These are phyloP conservation scores for Fraxinus nigra DNA, from an alignment of 305 asterid genomes.

Conservation along the genomic window DNA sequence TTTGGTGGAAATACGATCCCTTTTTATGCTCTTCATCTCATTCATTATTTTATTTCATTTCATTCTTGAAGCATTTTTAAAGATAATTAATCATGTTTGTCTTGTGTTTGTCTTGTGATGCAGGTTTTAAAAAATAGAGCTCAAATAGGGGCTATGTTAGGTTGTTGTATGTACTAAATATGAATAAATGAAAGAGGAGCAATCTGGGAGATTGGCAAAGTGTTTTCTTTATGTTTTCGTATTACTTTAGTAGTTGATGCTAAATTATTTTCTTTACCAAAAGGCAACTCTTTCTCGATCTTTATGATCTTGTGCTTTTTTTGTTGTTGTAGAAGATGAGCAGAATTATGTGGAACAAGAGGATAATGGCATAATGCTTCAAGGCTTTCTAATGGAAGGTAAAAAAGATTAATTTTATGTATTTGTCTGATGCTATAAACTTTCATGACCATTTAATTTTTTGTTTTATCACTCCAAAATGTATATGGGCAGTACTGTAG, in stretches of 20 bases:
- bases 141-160: not conserved
- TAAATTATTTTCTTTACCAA: not conserved
- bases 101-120: no score
- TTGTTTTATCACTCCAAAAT: not conserved
- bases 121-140: no score
- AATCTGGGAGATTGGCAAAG: not conserved
- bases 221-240: not conserved
- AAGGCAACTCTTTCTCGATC: not conserved
- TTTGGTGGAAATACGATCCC: no score
- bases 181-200: not conserved
- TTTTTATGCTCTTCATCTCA: no score
- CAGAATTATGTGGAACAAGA: slow-evolving; percentile 31
- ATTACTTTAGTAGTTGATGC: not conserved
- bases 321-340: slow-evolving; percentile 55
- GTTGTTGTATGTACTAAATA: not conserved
- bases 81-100: no score
- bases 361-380: slow-evolving; percentile 23
- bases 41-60: no score
- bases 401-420: slow-evolving; percentile 47
- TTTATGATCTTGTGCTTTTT: slow-evolving; percentile 15
- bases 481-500: not conserved
- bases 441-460: not conserved
- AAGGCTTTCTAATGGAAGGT: slow-evolving; percentile 60
- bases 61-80: no score
- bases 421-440: slow-evolving; percentile 3